Percentiles rank a stretch among this genome's conserved stretches.
phyloP scores from a whole-genome alignment of 2,329 filamentous ascomycete species.

The Zymoseptoria brevis region DNA sequence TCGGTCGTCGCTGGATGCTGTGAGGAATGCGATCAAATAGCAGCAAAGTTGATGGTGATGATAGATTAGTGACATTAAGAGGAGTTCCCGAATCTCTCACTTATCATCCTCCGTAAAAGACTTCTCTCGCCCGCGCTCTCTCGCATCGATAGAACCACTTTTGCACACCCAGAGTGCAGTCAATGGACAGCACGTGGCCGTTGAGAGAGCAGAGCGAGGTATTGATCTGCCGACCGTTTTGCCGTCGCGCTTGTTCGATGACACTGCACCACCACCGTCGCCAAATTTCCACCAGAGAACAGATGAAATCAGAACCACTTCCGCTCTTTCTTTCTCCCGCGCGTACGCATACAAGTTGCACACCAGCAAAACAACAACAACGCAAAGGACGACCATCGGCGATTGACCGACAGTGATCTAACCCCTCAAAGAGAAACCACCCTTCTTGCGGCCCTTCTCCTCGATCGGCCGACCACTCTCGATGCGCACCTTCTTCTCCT shows the following conservation, averaged over 20 bases:
- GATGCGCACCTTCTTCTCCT: conserved; percentile 95
- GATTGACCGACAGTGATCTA: conserved; percentile 12
- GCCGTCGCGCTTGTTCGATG: background rate
- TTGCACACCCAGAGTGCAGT: background rate
- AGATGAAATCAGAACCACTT: background rate
- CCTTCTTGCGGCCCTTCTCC: conserved; percentile 96
- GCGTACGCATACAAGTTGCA: background rate
- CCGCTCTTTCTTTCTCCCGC: background rate
- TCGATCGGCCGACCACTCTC: conserved; percentile 93
- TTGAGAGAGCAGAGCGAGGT: background rate
- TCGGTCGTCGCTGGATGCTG: no score
- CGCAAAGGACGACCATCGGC: background rate
- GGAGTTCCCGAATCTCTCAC: background rate
- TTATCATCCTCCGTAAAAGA: background rate
- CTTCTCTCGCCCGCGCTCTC: background rate
- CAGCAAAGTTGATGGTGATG: background rate
- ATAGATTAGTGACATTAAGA: background rate
- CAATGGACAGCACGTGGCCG: background rate
- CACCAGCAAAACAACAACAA: background rate
- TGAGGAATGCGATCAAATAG: background rate
- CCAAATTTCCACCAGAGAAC: background rate
- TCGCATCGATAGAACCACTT: background rate
- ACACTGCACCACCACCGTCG: background rate
- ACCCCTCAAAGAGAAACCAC: conserved; percentile 81
- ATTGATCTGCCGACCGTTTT: background rate